Conservation (phyloP, 352 stramenopile genomes). For the Pythium apleroticum region DNA sequence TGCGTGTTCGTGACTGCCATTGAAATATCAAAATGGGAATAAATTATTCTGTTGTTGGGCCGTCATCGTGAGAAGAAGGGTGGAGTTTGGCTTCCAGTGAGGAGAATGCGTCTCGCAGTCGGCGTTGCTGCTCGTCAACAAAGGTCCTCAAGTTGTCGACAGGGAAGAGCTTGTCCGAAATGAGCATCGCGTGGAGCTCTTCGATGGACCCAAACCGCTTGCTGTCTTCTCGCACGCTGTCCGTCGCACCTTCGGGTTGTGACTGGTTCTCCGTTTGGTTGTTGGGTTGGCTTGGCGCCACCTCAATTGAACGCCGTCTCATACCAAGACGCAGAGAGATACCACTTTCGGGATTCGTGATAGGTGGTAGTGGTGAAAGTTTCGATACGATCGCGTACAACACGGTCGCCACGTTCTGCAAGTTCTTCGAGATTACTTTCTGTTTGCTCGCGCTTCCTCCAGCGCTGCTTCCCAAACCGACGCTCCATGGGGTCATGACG, state of each 20-base stretch:
- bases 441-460: background rate
- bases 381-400: constrained; percentile 48
- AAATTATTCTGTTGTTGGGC: constrained; percentile 19
- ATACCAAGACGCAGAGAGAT: background rate
- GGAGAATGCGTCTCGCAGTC: background rate
- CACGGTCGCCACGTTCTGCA: constrained; percentile 49
- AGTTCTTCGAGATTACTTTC: constrained; percentile 28
- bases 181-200: constrained; percentile 13
- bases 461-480: constrained; percentile 32
- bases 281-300: background rate
- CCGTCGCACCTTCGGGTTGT: background rate
- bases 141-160: constrained; percentile 6
- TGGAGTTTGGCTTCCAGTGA: constrained; percentile 10
- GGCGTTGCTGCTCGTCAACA: constrained; percentile 14
- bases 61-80: background rate
- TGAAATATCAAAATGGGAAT: constrained; percentile 9
- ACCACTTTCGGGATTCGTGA: constrained; percentile 7
- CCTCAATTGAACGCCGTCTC: constrained; percentile 12
- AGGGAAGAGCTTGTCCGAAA: constrained; percentile 17
- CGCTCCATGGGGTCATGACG: constrained; percentile 49
- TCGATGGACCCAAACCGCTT: constrained; percentile 10
- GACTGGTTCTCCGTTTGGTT: background rate
- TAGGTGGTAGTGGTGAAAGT: constrained; percentile 43
- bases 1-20: background rate
- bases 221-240: background rate